These are phyloP conservation scores for Talaromyces nanjingensis DNA, from an alignment of 495 filamentous ascomycete species.

Conservation along the genomic window DNA sequence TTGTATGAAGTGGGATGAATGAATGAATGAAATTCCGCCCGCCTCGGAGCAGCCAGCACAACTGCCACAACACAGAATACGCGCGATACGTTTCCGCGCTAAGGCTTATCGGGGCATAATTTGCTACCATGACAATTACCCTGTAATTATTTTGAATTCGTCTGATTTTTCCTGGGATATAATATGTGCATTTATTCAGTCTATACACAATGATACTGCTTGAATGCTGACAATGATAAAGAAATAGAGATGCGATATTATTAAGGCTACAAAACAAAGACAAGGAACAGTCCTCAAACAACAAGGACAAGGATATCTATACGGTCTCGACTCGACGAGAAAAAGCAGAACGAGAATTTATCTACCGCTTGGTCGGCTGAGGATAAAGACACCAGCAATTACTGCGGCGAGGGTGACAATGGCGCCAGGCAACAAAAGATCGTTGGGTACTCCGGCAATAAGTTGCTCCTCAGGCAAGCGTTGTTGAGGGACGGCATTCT, in stretches of 20 bases:
- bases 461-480: conserved; percentile 62
- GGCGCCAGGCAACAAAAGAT: conserved; percentile 85
- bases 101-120: not conserved
- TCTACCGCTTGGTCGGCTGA: conserved; percentile 67
- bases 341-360: conserved; percentile 26
- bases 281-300: not conserved
- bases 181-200: not conserved
- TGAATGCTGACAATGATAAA: not conserved
- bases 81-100: not conserved
- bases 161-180: too few species aligned
- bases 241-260: conserved; percentile 1
- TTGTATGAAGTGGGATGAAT: not conserved
- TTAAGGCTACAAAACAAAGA: not conserved
- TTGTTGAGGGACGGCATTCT: conserved; percentile 29
- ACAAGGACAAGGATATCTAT: conserved; percentile 7
- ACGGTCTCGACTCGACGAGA: not conserved
- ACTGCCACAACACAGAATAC: not conserved
- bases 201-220: not conserved
- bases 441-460: conserved; percentile 89
- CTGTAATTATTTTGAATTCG: too few species aligned
- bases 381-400: conserved; percentile 87
- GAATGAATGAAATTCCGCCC: not conserved
- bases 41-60: not conserved
- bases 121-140: not conserved
- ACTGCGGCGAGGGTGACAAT: conserved; percentile 92